phyloP scores from a whole-genome alignment of 345 rosid genomes.

The Raphanus sativus region DNA sequence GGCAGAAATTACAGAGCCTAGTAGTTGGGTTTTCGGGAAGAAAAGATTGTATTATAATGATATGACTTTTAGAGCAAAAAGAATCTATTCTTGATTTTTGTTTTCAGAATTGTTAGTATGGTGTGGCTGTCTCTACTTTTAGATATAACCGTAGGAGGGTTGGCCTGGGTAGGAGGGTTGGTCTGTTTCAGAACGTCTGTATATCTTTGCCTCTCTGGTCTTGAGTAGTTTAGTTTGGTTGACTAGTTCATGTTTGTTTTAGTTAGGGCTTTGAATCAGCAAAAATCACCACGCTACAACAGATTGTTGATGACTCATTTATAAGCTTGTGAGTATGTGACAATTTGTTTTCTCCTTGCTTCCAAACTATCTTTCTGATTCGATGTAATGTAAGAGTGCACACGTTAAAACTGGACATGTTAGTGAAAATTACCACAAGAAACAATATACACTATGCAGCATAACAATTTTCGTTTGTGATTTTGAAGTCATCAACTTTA shows the following conservation, averaged over 20 bases:
- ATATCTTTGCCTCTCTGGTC: constrained; percentile 24
- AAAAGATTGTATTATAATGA: constrained; percentile 26
- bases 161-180: constrained; percentile 13
- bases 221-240: constrained; percentile 13
- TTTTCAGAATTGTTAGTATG: constrained; percentile 13
- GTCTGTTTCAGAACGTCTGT: constrained; percentile 23
- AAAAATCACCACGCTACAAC: neutral
- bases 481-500: no score
- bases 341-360: neutral
- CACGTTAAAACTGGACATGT: neutral
- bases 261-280: constrained; percentile 30
- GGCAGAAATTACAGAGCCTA: constrained; percentile 19
- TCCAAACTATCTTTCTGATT: neutral
- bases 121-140: constrained; percentile 3
- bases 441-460: neutral
- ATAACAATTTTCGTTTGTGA: neutral
- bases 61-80: constrained; percentile 30
- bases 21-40: constrained; percentile 28
- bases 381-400: neutral
- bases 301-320: constrained; percentile 27
- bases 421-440: neutral
- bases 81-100: constrained; percentile 18
- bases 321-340: constrained; percentile 32
- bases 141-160: constrained; percentile 34
- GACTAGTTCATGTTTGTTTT: constrained; percentile 13